phyloP scores from a whole-genome alignment of 768 basidiomycete genomes.

The Hygrocybe coccinea region DNA sequence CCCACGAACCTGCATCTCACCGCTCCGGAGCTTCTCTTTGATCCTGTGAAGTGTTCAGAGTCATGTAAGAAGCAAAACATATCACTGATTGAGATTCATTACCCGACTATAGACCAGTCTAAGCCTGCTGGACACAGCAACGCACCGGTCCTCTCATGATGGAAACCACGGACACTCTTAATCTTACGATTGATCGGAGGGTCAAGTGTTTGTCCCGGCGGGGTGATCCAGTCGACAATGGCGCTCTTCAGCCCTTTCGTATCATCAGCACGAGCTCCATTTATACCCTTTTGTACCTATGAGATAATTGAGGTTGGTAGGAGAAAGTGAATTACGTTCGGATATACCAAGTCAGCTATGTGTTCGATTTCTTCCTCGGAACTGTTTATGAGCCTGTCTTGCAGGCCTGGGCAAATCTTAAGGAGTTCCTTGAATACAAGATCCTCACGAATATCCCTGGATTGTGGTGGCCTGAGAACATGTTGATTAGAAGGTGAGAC shows the following conservation, averaged over 20 bases:
- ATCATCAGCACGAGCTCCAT: slow-evolving; percentile 6
- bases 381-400: too few species aligned
- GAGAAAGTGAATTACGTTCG: too few species aligned
- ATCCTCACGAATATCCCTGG: too few species aligned
- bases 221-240: slow-evolving; percentile 17
- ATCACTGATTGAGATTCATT: background rate
- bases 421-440: too few species aligned
- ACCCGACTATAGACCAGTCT: slow-evolving; percentile 19
- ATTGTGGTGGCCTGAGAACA: too few species aligned
- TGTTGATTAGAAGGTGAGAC: too few species aligned
- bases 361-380: too few species aligned
- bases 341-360: too few species aligned
- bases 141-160: slow-evolving; percentile 17
- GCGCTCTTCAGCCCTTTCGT: slow-evolving; percentile 2
- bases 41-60: background rate
- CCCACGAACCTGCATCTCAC: slow-evolving; percentile 8
- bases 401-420: too few species aligned
- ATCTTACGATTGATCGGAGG: slow-evolving; percentile 11
- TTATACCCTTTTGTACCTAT: too few species aligned
- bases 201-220: slow-evolving; percentile 7
- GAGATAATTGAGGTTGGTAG: too few species aligned
- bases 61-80: background rate
- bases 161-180: slow-evolving; percentile 14
- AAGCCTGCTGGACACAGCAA: slow-evolving; percentile 20
- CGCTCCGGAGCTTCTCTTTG: slow-evolving; percentile 8